Evolutionary conservation across 768 basidiomycete genomes (phyloP), one percentile per base, ranked within the genome.

Genomic region (Peribolospora kevripleyi): DNA sequence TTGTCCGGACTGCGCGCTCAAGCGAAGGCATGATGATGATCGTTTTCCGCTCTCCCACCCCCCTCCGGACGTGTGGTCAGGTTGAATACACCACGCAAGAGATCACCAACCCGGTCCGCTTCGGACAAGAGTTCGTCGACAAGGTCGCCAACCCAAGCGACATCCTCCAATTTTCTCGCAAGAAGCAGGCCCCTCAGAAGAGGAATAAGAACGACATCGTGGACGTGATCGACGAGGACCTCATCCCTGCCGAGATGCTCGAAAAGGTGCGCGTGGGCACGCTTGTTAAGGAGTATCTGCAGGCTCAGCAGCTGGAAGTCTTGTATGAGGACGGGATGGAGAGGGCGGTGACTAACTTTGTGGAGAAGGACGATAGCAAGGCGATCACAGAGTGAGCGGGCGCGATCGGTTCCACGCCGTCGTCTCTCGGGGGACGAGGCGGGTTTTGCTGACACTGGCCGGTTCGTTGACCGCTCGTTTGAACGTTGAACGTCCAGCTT

Each of bases 301-400:
- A 79, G 6, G 88, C 85, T 51, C 93, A 97, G 70, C 84, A 90
- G 66, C 69, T 97, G 63, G 87, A 93, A 70, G 69, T 97, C 52
- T 70, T 97, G 13, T 84, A 82, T 1, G 88, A 93, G 69, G 73
- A 74, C 46, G 87, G 82, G 37, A 84, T 98, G 82, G 81, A 80
- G 46, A 84, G 88, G 65, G 93, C 93, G 5, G 88, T 98, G 53
- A 80, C 84, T 70, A 74, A 80, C 68, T 97, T 84, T 68, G 90
- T 98, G 57, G 90, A 95, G 67, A 98, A 98, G 73, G 91, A 95
- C 63, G 88, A 93, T 66, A 79, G 77, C 39, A 83, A 88, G 70
- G 86, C 91, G 7, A 91, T 98, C 64, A 76, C 79, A 60, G 75
- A 71, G 87, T 88, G 60, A 60, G 82, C 75, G 4, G 10, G n/a